These are phyloP conservation scores for Cladosporium halotolerans DNA, from an alignment of 2,329 filamentous ascomycete genomes.

Conservation along the genomic window DNA sequence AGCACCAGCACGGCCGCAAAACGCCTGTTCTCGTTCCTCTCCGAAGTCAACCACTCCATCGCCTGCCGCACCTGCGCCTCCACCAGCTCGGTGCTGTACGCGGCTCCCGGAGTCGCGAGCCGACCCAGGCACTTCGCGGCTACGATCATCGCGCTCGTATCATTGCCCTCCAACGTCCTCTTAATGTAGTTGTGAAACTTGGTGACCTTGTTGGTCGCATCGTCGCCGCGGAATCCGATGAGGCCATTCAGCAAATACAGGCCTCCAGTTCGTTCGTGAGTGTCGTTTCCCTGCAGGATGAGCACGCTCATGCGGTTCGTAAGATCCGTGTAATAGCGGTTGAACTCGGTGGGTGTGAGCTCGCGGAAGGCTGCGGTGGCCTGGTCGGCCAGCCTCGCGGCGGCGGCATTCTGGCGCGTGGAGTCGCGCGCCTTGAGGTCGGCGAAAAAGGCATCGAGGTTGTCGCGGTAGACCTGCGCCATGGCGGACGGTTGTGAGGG, in stretches of 20 bases:
- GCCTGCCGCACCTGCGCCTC: conserved; percentile 96
- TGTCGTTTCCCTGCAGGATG: conserved; percentile 79
- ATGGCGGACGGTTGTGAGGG: conserved; percentile 17
- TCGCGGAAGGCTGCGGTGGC: conserved; percentile 45
- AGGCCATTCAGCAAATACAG: conserved; percentile 87
- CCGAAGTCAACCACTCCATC: conserved; percentile 92
- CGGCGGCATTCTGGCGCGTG: conserved; percentile 24
- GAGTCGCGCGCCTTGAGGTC: conserved; percentile 27
- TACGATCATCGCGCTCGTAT: conserved; percentile 82
- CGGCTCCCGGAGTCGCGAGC: conserved; percentile 85
- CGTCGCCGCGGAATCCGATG: conserved; percentile 93
- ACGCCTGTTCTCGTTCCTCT: conserved; percentile 84
- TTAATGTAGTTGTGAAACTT: conserved; percentile 88
- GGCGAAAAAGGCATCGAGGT: conserved; percentile 25
- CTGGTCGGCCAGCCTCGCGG: conserved; percentile 26
- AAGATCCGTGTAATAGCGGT: conserved; percentile 57
- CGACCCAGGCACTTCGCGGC: conserved; percentile 85
- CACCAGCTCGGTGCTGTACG: conserved; percentile 88
- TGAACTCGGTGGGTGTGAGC: conserved; percentile 72
- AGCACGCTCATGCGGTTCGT: conserved; percentile 64
- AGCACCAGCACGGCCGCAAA: conserved; percentile 91
- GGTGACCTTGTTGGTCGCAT: conserved; percentile 87
- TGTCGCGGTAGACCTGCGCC: conserved; percentile 27
- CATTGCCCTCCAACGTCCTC: conserved; percentile 80
- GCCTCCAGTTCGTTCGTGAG: conserved; percentile 82